phyloP scores from a whole-genome alignment of 1,139 yeast species.

The Suhomyces yuchorum region DNA sequence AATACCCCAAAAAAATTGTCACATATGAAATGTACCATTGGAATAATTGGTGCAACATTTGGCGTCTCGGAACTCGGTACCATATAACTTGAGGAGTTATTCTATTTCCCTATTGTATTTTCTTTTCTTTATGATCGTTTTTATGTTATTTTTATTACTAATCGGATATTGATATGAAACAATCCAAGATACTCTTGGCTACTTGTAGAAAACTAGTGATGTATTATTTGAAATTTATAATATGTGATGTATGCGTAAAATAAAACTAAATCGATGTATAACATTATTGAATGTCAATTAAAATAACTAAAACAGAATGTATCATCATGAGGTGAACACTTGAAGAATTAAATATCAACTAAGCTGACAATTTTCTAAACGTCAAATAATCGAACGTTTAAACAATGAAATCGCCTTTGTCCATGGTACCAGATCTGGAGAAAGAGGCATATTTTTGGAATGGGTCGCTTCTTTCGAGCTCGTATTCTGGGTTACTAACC shows the following conservation, averaged over 20 bases:
- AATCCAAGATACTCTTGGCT: background rate
- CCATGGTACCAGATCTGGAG: constrained; percentile 28
- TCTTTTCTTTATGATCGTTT: constrained; percentile 8
- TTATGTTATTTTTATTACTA: constrained; percentile 1
- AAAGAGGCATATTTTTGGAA: constrained; percentile 31
- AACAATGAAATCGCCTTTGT: constrained; percentile 11
- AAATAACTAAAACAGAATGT: background rate
- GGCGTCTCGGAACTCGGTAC: constrained; percentile 3
- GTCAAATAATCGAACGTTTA: background rate
- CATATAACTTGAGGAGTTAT: constrained; percentile 2
- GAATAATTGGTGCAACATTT: constrained; percentile 4
- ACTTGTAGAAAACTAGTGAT: background rate
- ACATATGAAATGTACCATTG: background rate
- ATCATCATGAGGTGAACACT: background rate
- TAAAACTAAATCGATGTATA: background rate
- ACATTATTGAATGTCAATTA: background rate
- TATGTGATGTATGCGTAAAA: background rate
- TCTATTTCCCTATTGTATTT: constrained; percentile 8
- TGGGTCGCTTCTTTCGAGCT: constrained; percentile 31
- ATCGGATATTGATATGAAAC: constrained; percentile 3
- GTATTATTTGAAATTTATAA: background rate
- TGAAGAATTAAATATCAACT: constrained; percentile 1
- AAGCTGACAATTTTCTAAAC: background rate
- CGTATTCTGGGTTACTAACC: constrained; percentile 29
- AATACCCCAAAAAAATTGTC: constrained; percentile 1